Conservation (phyloP, 495 filamentous ascomycete genomes). For the Neurospora sp. region DNA sequence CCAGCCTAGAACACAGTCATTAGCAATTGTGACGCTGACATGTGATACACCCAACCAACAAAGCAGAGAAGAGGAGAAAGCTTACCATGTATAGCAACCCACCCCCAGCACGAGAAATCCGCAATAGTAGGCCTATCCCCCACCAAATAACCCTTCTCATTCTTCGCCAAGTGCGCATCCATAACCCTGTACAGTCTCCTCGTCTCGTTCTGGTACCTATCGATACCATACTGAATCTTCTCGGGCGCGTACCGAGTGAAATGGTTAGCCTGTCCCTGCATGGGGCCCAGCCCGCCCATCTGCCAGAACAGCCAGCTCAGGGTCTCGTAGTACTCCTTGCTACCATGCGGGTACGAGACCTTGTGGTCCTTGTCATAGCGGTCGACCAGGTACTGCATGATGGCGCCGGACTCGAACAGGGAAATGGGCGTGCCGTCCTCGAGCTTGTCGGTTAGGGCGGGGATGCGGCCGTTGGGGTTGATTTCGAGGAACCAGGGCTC, state of each 20-base stretch:
- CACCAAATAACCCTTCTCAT: constrained; percentile 59
- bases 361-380: constrained; percentile 73
- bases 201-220: constrained; percentile 74
- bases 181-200: constrained; percentile 71
- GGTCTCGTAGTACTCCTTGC: constrained; percentile 66
- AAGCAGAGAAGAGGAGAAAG: not conserved
- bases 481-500: constrained; percentile 77
- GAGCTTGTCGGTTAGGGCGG: constrained; percentile 75
- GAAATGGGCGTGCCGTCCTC: constrained; percentile 60
- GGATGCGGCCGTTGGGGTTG: constrained; percentile 92
- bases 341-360: constrained; percentile 67
- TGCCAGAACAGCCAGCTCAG: constrained; percentile 60
- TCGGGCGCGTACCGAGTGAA: constrained; percentile 78
- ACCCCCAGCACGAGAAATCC: constrained; percentile 74
- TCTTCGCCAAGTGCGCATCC: constrained; percentile 57
- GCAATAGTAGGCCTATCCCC: constrained; percentile 75
- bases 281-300: constrained; percentile 73
- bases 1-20: constrained; percentile 39
- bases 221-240: constrained; percentile 75
- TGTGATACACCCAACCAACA: constrained; percentile 2
- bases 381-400: constrained; percentile 77
- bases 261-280: constrained; percentile 90
- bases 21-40: not conserved
- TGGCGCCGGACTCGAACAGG: constrained; percentile 76
- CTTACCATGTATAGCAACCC: constrained; percentile 44